Base-by-base conservation (phyloP, 768 basidiomycete genomes). In the Scleroderma bovista region DNA sequence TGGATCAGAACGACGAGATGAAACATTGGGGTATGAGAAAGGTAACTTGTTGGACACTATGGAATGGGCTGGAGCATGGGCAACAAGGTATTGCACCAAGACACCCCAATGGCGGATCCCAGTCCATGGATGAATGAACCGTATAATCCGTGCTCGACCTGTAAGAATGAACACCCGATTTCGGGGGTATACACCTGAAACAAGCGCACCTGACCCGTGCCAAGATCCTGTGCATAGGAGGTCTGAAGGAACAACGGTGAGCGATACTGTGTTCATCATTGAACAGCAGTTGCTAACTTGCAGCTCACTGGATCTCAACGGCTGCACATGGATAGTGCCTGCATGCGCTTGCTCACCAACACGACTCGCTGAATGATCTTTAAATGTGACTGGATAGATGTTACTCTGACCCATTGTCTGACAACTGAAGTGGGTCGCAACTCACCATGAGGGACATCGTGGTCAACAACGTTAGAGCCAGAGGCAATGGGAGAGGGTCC, bases 221-320 rank as follows among this genome's bases (percentile, higher is more conserved):
- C 92, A 38, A 93, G 69, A 66, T 94, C 91, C 69, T 97, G 93
- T 2, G 93, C 82, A 66, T 97, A 96, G 0, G 88, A 92, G 2
- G 88, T 91, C 85, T 96, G 66, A 9, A 44, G 43, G 47, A 34
- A 9, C 33, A 11, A 3, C 12, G 7, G 38, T 53, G 17, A 47
- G 17, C 16, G 10, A 22, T 17, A 24, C 29, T 39, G 15, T 46
- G 37, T 36, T 22, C 12, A 6, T 34, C 31, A 7, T 8, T 2
- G 22, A 3, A 3, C n/a, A 17, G n/a, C 20, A 22, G 36, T 2
- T 36, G 58, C 73, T 39, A 36, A 83, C 87, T 83, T 93, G 90
- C 90, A 93, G 92, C 70, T 93, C 90, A 40, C 76, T 80, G 54
- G 80, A 78, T 71, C 83, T 88, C 69, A 93, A 70, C 1, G 91